phyloP scores from a whole-genome alignment of 805 yeast species.

The Candida insectorum region DNA sequence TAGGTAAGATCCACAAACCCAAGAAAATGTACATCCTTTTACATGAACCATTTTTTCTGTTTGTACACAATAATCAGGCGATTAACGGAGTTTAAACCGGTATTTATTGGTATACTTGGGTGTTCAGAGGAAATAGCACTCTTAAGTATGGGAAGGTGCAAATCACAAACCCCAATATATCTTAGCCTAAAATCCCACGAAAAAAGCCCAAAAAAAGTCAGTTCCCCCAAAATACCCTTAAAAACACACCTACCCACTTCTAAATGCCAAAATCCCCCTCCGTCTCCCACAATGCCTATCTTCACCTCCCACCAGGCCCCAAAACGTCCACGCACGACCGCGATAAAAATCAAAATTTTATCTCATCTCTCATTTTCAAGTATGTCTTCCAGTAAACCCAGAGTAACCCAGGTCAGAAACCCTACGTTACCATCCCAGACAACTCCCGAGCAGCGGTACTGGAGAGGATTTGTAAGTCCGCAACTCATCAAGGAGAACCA shows the following conservation, averaged over 20 bases:
- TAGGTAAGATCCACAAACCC: background rate
- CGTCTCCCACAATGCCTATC: background rate
- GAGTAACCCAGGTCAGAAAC: conserved; percentile 61
- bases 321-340: conserved; percentile 5
- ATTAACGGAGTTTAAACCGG: too few species aligned
- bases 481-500: conserved; percentile 91
- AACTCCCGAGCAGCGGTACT: conserved; percentile 90
- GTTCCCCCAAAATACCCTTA: too few species aligned
- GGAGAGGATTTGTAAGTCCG: conserved; percentile 84
- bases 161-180: too few species aligned
- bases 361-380: conserved; percentile 9
- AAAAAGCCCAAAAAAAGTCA: too few species aligned
- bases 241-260: too few species aligned
- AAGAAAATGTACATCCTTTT: background rate
- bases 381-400: conserved; percentile 74
- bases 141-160: too few species aligned
- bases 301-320: background rate
- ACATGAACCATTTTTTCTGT: too few species aligned
- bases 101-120: too few species aligned
- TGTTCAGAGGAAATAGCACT: too few species aligned
- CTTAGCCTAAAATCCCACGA: too few species aligned
- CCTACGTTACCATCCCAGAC: conserved; percentile 80
- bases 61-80: too few species aligned
- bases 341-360: conserved; percentile 3
- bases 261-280: too few species aligned